These are phyloP conservation scores for Neodidymelliopsis sp. DNA, from an alignment of 2,329 filamentous ascomycete species.

Conservation along the genomic window DNA sequence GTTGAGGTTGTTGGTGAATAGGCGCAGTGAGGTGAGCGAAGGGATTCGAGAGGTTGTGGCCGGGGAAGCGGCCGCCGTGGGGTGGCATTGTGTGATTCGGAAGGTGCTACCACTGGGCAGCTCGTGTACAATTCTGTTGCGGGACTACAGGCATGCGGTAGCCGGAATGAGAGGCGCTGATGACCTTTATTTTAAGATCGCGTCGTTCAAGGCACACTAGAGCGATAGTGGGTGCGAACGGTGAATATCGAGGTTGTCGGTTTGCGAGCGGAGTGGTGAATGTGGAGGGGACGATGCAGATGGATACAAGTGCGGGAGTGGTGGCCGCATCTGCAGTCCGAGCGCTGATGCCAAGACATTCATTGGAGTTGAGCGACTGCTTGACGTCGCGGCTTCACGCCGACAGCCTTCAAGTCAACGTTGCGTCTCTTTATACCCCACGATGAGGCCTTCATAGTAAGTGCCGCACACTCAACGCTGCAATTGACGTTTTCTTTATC, in stretches of 20 bases:
- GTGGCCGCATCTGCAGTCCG: slow-evolving; percentile 8
- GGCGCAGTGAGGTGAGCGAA: slow-evolving; percentile 63
- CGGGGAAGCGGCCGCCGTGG: slow-evolving; percentile 65
- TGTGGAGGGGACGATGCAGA: slow-evolving; percentile 13
- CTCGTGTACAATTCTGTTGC: slow-evolving; percentile 17
- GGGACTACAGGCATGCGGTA: slow-evolving; percentile 10
- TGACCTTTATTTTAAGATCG: background rate
- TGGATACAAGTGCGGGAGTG: slow-evolving; percentile 6
- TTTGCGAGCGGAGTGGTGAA: background rate
- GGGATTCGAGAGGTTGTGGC: slow-evolving; percentile 64
- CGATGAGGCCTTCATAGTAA: slow-evolving; percentile 38
- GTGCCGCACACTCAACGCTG: slow-evolving; percentile 8
- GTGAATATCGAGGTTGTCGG: background rate
- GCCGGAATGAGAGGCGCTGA: background rate
- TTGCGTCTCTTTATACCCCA: slow-evolving; percentile 24
- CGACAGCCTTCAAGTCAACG: slow-evolving; percentile 28
- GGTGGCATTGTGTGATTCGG: slow-evolving; percentile 60
- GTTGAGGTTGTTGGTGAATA: slow-evolving; percentile 56
- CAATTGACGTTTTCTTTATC: slow-evolving; percentile 9
- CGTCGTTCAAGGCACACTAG: background rate
- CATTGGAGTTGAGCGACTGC: slow-evolving; percentile 13
- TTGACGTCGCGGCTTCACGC: slow-evolving; percentile 25
- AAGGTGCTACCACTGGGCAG: slow-evolving; percentile 30
- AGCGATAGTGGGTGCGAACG: background rate
- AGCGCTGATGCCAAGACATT: slow-evolving; percentile 12